A percentile compares a stretch with the other conserved stretches of the same genome.
These are phyloP conservation scores for Acrasis kona DNA, from an alignment of 78 protist genomes.

Conservation along the genomic window DNA sequence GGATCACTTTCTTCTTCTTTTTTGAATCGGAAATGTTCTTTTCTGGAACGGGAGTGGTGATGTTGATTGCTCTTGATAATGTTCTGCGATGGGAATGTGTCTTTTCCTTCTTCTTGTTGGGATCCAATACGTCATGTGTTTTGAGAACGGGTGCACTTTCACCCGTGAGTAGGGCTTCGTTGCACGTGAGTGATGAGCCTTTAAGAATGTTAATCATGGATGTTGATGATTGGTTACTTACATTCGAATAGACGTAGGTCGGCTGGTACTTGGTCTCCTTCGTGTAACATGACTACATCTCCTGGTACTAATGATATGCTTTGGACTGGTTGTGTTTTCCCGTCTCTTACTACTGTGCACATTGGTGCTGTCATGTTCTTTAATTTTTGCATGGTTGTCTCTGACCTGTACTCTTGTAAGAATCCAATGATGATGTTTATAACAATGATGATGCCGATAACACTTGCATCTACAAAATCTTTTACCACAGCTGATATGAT, in stretches of 20 bases:
- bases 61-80: too few species aligned
- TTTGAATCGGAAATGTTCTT: too few species aligned
- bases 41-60: too few species aligned
- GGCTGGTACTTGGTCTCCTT: constrained; percentile 42
- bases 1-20: too few species aligned
- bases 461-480: constrained; percentile 6
- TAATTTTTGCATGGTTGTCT: constrained; percentile 46
- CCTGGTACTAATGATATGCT: constrained; percentile 5
- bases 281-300: constrained; percentile 17
- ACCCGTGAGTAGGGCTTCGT: too few species aligned
- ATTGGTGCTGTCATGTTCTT: constrained; percentile 2
- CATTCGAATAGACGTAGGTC: constrained; percentile 28
- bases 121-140: too few species aligned
- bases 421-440: constrained; percentile 59
- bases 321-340: neutral
- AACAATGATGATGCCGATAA: constrained; percentile 54
- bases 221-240: too few species aligned
- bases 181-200: too few species aligned
- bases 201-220: too few species aligned
- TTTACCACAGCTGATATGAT: neutral
- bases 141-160: too few species aligned
- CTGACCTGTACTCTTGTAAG: constrained; percentile 57
- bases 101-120: too few species aligned
- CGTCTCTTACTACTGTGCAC: constrained; percentile 26
- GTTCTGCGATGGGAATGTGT: too few species aligned